phyloP scores from a whole-genome alignment of 768 basidiomycete species.

The Leccinum disarticulatum region DNA sequence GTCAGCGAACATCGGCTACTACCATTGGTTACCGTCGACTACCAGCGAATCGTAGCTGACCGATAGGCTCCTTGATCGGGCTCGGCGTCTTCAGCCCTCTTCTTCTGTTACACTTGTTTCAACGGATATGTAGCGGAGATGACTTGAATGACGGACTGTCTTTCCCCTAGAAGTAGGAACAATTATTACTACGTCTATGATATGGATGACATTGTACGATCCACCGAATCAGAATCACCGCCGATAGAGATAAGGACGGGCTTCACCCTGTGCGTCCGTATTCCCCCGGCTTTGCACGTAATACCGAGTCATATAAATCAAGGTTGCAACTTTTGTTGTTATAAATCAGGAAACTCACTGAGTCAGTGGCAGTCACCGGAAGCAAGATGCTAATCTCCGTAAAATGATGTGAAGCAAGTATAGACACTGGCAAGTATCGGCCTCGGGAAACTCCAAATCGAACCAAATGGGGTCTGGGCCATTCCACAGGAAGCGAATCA shows the following conservation, averaged over 20 bases:
- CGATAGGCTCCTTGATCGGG: background rate
- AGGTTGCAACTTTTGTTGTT: background rate
- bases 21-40: too few relatives aligned
- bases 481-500: constrained; percentile 8
- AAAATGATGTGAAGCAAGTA: background rate
- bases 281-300: background rate
- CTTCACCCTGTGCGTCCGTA: background rate
- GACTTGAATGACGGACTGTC: background rate
- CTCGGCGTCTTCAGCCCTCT: background rate
- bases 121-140: background rate
- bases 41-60: too few relatives aligned
- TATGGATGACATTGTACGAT: background rate
- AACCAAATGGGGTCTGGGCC: background rate
- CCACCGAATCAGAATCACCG: too few relatives aligned
- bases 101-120: background rate
- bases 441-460: background rate
- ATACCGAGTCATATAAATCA: background rate
- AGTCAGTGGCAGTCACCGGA: background rate
- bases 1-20: too few relatives aligned
- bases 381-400: background rate
- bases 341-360: background rate
- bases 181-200: background rate
- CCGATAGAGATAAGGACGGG: background rate
- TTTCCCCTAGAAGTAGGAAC: background rate
- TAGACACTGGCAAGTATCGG: background rate